Conservation (phyloP, 1,139 yeast species). For the Casaregolazyma suthepensis region DNA sequence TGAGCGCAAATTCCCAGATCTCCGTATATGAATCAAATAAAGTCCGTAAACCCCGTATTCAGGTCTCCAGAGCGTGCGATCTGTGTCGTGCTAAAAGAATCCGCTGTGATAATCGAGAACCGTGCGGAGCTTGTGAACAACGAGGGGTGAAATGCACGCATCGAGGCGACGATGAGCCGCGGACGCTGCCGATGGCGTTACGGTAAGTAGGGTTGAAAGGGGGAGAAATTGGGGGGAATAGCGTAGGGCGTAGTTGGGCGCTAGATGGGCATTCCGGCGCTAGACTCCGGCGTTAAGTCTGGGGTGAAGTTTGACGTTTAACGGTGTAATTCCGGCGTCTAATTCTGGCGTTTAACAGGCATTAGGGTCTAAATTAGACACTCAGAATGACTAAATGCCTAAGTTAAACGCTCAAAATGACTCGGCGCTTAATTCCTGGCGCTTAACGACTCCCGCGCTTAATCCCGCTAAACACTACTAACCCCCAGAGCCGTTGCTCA, state of each 20-base stretch:
- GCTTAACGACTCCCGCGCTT: not conserved
- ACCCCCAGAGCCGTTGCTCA: not conserved
- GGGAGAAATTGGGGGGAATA: no score
- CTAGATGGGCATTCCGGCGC: no score
- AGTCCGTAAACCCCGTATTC: not conserved
- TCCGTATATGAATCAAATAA: not conserved
- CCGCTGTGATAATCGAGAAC: not conserved
- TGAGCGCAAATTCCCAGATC: not conserved
- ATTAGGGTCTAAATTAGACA: no score
- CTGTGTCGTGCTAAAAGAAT: not conserved
- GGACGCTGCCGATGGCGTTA: not conserved
- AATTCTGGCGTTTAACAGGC: no score
- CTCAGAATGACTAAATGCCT: no score
- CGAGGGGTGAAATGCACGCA: not conserved
- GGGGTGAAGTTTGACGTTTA: no score
- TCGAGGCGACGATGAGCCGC: not conserved
- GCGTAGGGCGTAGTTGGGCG: no score
- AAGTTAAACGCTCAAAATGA: no score
- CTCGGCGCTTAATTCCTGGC: no score
- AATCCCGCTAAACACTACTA: not conserved
- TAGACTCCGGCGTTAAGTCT: no score
- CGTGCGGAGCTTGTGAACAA: not conserved
- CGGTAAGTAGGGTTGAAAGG: not conserved
- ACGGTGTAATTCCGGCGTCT: no score
- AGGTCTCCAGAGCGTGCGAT: not conserved